Evolutionary conservation across 306 rosid species (phyloP).

Genomic region (Dryas alaskensis): DNA sequence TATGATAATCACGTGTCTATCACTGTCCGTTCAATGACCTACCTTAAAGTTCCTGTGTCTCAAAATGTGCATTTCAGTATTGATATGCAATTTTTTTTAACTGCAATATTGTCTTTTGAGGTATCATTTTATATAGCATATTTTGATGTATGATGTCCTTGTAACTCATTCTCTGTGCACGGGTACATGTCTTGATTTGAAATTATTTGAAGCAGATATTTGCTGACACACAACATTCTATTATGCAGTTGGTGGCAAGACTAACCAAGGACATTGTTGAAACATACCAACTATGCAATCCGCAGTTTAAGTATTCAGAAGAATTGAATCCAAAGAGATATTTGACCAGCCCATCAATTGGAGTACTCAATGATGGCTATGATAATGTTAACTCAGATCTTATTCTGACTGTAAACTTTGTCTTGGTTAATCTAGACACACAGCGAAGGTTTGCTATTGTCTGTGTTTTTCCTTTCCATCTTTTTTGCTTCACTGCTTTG

Average conservation of each 20-base stretch:
- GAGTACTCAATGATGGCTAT: constrained; percentile 91
- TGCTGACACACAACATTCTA: constrained; percentile 38
- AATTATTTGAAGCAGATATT: constrained; percentile 14
- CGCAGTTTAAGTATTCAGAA: constrained; percentile 87
- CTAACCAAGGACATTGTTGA: constrained; percentile 88
- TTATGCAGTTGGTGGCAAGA: constrained; percentile 79
- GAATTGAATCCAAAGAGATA: constrained; percentile 90
- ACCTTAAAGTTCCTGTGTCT: neutral
- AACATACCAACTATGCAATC: constrained; percentile 86
- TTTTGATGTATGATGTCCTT: neutral
- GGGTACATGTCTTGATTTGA: neutral
- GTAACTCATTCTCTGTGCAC: neutral
- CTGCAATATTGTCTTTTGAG: neutral
- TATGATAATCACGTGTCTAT: too few relatives aligned
- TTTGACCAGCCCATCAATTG: constrained; percentile 85
- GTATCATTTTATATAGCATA: neutral
- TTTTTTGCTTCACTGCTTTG: neutral
- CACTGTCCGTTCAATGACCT: neutral
- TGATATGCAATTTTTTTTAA: neutral
- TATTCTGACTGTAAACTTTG: constrained; percentile 77
- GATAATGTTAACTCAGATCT: constrained; percentile 94
- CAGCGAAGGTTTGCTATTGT: constrained; percentile 66
- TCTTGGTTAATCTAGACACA: constrained; percentile 60
- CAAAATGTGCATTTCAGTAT: too few relatives aligned
- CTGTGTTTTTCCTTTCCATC: neutral